A percentile compares a stretch with the other conserved stretches of the same genome.
Evolutionary conservation across 1,284 basidiomycete species (phyloP).

Genomic region (Fistulinella staudtii): DNA sequence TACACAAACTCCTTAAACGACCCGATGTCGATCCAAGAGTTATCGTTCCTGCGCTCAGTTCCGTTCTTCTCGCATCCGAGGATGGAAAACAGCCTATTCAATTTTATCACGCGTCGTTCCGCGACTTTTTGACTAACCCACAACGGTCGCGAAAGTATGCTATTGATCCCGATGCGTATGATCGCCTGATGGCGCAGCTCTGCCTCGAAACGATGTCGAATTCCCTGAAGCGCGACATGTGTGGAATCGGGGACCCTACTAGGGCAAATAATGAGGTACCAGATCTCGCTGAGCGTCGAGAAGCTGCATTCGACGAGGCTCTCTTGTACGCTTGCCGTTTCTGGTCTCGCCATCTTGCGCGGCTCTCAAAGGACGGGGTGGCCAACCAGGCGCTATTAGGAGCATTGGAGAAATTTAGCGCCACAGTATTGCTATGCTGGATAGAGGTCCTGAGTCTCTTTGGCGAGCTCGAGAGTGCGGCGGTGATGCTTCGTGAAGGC

Average conservation of each 20-base stretch:
- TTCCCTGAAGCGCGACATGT: slow-evolving; percentile 23
- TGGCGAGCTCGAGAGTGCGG: slow-evolving; percentile 16
- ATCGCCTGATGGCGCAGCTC: slow-evolving; percentile 16
- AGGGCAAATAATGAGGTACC: slow-evolving; percentile 18
- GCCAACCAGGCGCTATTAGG: slow-evolving; percentile 5
- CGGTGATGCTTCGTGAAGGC: slow-evolving; percentile 17
- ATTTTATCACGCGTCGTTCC: slow-evolving; percentile 24
- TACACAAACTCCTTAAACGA: slow-evolving; percentile 14
- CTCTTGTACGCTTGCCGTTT: slow-evolving; percentile 23
- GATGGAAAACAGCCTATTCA: too few relatives aligned
- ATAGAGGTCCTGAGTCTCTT: slow-evolving; percentile 23
- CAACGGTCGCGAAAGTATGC: slow-evolving; percentile 16
- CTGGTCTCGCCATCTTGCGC: slow-evolving; percentile 22
- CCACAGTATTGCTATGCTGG: slow-evolving; percentile 19
- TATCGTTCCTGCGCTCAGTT: slow-evolving; percentile 17
- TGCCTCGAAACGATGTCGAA: slow-evolving; percentile 20
- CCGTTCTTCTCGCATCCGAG: slow-evolving; percentile 17
- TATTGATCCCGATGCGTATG: too few relatives aligned
- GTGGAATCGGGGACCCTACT: slow-evolving; percentile 18
- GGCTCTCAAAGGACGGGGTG: slow-evolving; percentile 7
- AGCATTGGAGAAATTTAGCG: slow-evolving; percentile 11
- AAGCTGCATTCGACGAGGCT: slow-evolving; percentile 14
- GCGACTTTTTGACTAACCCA: slow-evolving; percentile 17
- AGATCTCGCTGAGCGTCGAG: slow-evolving; percentile 18
- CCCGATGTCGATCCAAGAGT: slow-evolving; percentile 18